Evolutionary conservation across 1,284 basidiomycete species (phyloP), one percentile per base, ranked within the genome.

Genomic region (Taiwanofungus camphoratus): DNA sequence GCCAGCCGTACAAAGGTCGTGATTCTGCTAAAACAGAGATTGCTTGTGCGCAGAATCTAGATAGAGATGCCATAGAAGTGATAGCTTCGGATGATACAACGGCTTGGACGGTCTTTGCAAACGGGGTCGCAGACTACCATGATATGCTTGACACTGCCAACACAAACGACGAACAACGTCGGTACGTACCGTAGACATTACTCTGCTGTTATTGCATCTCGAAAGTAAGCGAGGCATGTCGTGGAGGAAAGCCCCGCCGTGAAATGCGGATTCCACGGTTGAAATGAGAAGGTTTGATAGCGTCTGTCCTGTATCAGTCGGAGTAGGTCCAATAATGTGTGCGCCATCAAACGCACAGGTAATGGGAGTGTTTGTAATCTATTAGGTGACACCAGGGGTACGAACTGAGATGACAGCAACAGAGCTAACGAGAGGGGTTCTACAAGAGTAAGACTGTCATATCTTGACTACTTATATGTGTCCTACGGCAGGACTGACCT

Each of bases 291-390:
- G 55, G 37, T 63, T 63, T 12, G 66, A 50, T 40, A 80, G 65
- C 6, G 46, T 44, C 55, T 57, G 13, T 9, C 20, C 29, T 13
- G 11, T 12, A 18, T 29, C 4, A 11, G 16, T 9, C 22, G 15
- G 3, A 13, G 13, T 7, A 32, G 3, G 8, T 0, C 6, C 11
- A 7, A 24, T 5, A 18, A 19, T 4, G 26, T 5, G 3, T 9
- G 21, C 20, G 15, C n/a, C 4, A 34, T 8, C 5, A 30, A 20
- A 54, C 69, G 9, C 45, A 72, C 66, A 6, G 69, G 59, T 5
- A 86, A 59, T 2, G 82, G 81, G 0, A 86, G 62, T 0, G 74
- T 78, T 46, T 70, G 71, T 22, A 84, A 60, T 50, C 78, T 77
- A 36, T 68, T 58, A 12, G 68, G 64, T 1, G 71, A 64, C 13